These are phyloP conservation scores for Hanseniaspora nectarophila DNA, from an alignment of 805 yeast genomes.

Conservation along the genomic window DNA sequence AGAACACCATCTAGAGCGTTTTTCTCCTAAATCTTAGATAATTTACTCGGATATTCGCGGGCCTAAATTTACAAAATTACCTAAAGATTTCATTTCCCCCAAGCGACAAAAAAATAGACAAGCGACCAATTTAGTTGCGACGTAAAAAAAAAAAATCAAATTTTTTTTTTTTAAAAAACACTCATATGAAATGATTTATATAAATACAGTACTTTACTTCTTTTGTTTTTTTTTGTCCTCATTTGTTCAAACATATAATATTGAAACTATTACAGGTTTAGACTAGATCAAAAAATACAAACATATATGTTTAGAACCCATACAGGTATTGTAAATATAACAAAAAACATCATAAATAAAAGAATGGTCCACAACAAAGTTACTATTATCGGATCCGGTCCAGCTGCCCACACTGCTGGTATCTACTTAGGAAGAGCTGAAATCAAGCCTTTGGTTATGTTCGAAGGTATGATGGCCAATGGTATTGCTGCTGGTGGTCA, in stretches of 20 bases:
- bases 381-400: slow-evolving; percentile 91
- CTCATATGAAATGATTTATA: too few species aligned
- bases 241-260: too few species aligned
- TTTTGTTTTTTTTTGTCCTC: neutral
- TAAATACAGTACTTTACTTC: too few species aligned
- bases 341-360: slow-evolving; percentile 2
- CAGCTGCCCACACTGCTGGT: slow-evolving; percentile 99
- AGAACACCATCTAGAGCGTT: neutral
- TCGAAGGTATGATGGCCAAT: slow-evolving; percentile 91
- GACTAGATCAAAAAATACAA: neutral
- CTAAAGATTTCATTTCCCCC: neutral
- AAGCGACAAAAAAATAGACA: too few species aligned
- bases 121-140: too few species aligned
- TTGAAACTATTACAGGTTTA: too few species aligned
- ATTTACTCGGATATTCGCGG: neutral
- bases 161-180: too few species aligned
- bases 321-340: slow-evolving; percentile 2
- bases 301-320: neutral
- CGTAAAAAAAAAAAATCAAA: too few species aligned
- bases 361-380: slow-evolving; percentile 74
- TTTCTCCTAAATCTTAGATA: neutral
- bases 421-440: slow-evolving; percentile 94
- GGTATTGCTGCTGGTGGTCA: slow-evolving; percentile 99
- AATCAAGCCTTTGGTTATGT: slow-evolving; percentile 68
- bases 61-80: neutral